Evolutionary conservation across 495 filamentous ascomycete species (phyloP).

Genomic region (Umbilicaria muhlenbergii): DNA sequence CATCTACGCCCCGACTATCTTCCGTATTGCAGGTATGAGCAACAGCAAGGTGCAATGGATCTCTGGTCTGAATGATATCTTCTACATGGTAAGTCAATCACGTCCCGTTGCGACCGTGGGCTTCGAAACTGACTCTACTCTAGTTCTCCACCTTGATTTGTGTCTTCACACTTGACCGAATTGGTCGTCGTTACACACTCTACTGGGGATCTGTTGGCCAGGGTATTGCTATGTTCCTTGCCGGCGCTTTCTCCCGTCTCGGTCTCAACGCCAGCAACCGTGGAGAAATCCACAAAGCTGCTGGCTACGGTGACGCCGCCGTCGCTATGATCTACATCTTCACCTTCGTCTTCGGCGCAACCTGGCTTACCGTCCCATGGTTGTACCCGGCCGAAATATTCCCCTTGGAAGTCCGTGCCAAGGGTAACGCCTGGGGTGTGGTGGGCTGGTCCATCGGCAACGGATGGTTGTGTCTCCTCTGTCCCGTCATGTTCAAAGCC

Average conservation of each 20-base stretch:
- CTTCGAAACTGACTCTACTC: conserved; percentile 14
- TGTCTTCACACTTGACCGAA: conserved; percentile 40
- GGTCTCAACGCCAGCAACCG: conserved; percentile 34
- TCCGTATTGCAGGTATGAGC: conserved; percentile 47
- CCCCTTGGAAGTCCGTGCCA: conserved; percentile 48
- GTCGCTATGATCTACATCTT: conserved; percentile 57
- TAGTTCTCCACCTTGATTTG: conserved; percentile 41
- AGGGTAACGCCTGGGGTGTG: conserved; percentile 61
- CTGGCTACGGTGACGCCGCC: conserved; percentile 42
- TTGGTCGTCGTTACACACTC: conserved; percentile 42
- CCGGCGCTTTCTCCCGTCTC: conserved; percentile 36
- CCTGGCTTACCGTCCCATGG: conserved; percentile 60
- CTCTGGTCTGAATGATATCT: conserved; percentile 51
- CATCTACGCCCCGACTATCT: conserved; percentile 51
- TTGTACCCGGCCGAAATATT: conserved; percentile 61
- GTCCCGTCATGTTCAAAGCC: conserved; percentile 45
- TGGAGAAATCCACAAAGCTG: conserved; percentile 27
- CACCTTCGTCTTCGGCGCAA: conserved; percentile 52
- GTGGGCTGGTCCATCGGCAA: conserved; percentile 63
- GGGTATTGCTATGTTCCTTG: conserved; percentile 32
- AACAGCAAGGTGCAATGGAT: conserved; percentile 49
- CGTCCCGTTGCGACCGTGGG: neutral
- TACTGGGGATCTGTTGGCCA: conserved; percentile 42
- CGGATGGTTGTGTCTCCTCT: conserved; percentile 47
- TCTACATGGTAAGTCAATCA: conserved; percentile 30